Base-by-base conservation (phyloP, 805 yeast species). In the Sugiyamaella smithiae region DNA sequence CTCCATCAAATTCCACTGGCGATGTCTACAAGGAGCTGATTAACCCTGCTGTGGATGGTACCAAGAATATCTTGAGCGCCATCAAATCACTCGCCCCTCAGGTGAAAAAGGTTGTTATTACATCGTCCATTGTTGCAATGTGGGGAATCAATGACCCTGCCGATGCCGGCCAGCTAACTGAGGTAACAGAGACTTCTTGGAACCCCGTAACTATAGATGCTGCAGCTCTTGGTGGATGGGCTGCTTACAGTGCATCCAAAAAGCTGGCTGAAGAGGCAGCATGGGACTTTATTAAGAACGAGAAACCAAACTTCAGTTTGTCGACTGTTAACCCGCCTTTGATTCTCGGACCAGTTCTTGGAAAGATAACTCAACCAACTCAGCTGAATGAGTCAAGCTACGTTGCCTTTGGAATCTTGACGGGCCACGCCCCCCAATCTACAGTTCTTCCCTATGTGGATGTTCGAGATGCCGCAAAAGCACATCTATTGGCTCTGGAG, bases 391-490 rank as follows among this genome's bases (percentile, higher is more conserved):
- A 46, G 1, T 49, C 53, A 2, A 36, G 25, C 11, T 19, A 12
- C 4, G 20, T 25, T 9, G n/a, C 46, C 16, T 40, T 36, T 24
- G 16, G 22, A 1, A 19, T 41, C 4, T 40, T 45, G 8, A 16
- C 14, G 3, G 29, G 46, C 5, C 24, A 33, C 26, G 9, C 36
- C 5, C 43, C 37, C 4, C 25, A 25, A 8, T 19, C 8, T 9
- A 7, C 8, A 26, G 25, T 20, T 4, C 7, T 36, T 4, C n/a
- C 61, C 12, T 70, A 59, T 41, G 68, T 76, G 32, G 85, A 82
- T 61, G 85, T 81, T 4, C 71, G 85, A 58, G 86, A 82, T 57
- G 83, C 77, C 35, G 84, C 86, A 7, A 60, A 59, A 45, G 79
- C 82, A 5, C 87, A 82, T 59, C 57, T 79, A 7, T 54, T 60